Base-by-base conservation (phyloP, 139 green algal genomes). In the Edaphochlamys debaryana region DNA sequence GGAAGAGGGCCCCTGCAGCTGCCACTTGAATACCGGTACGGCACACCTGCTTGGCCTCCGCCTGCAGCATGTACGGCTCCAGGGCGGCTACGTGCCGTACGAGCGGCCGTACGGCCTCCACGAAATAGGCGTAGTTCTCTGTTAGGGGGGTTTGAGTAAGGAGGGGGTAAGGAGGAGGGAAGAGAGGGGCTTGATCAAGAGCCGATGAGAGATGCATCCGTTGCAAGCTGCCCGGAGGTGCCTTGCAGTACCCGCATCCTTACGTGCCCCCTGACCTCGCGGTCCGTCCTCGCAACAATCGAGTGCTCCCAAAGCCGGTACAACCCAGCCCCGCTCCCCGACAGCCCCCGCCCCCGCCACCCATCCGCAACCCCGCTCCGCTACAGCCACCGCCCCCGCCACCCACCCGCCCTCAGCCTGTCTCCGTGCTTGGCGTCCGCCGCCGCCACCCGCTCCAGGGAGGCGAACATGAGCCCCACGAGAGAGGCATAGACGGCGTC, bases 41-140 rank as follows among this genome's bases (percentile, higher is more conserved):
- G n/a, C 45, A 2, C 56, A 75, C 66, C 78, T 58, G 67, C 48
- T 60, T 67, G 4, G 66, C 50, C 66, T 84, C 78, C 48, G 78
- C 78, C 48, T 69, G 45, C 66, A 77, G 45, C 78, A 79, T 73
- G 52, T 78, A 86, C 48, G 68, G 75, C 70, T 82, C 56, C 37
- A 88, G 62, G 11, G 78, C 54, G 32, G n/a, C 38, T n/a, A 81
- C 84, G 58, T 86, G 67, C 34, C 37, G 37, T 60, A 80, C 70
- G 54, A 92, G 71, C 45, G 78, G 67, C 54, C 63, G 67, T 36
- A 90, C 85, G 17, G 73, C 85, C 42, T 89, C 82, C 17, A 80
- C 82, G 3, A 91, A 84, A 56, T 87, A 90, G 48, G 32, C 67
- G 77, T 92, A 90, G 75, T 93, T 93, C 77, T 93, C 89, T 30